phyloP scores from a whole-genome alignment of 306 rosid genomes.

The Urtica urens region DNA sequence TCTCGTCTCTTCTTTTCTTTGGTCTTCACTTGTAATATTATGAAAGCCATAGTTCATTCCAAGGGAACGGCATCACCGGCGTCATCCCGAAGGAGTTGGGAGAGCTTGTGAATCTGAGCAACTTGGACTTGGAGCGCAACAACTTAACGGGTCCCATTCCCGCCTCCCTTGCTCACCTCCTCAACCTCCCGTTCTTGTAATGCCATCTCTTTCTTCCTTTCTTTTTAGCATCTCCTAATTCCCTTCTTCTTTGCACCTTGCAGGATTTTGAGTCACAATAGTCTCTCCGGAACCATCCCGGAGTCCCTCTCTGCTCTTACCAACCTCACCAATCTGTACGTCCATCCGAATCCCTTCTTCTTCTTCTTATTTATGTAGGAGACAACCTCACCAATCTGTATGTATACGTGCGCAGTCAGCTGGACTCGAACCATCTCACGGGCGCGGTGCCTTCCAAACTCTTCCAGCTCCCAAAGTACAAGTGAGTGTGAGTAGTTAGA shows the following conservation, averaged over 20 bases:
- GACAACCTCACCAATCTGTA: too few species aligned
- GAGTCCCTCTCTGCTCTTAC: conserved; percentile 57
- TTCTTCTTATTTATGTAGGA: too few species aligned
- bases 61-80: conserved; percentile 75
- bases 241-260: too few species aligned
- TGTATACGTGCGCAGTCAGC: conserved; percentile 61
- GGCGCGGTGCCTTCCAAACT: conserved; percentile 69
- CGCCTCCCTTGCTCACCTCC: conserved; percentile 64
- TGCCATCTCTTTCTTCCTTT: too few species aligned
- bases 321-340: conserved; percentile 63
- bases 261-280: conserved; percentile 83
- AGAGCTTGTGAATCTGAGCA: conserved; percentile 49
- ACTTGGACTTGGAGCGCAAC: conserved; percentile 73
- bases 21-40: too few species aligned
- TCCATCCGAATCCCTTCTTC: too few species aligned
- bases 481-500: too few species aligned
- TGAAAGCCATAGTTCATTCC: conserved; percentile 80
- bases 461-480: conserved; percentile 52
- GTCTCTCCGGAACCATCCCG: conserved; percentile 67
- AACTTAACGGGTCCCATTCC: conserved; percentile 77
- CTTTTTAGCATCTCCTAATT: too few species aligned
- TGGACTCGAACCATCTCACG: conserved; percentile 54
- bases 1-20: too few species aligned
- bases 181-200: conserved; percentile 74
- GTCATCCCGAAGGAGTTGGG: conserved; percentile 71